phyloP scores from a whole-genome alignment of 1,284 basidiomycete genomes.

The Boletellus dicymbophilus region DNA sequence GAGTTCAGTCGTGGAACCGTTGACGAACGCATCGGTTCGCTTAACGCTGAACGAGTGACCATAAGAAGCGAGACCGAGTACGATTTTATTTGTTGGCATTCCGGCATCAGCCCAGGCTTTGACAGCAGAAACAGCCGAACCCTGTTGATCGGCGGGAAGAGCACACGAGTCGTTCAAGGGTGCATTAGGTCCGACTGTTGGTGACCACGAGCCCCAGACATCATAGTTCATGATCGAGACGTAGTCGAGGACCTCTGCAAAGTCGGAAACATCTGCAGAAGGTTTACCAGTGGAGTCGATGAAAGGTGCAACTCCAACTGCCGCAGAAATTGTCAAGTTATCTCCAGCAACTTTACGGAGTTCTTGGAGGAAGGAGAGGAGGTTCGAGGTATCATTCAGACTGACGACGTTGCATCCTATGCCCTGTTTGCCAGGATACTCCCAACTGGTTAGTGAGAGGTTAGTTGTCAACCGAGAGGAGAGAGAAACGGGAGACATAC shows the following conservation, averaged over 20 bases:
- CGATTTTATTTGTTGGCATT: constrained; percentile 62
- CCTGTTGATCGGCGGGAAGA: constrained; percentile 50
- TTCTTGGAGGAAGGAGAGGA: constrained; percentile 50
- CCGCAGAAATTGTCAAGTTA: constrained; percentile 58
- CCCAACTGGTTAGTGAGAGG: constrained; percentile 36
- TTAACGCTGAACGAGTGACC: constrained; percentile 47
- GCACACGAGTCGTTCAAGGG: constrained; percentile 66
- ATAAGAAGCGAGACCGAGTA: constrained; percentile 68
- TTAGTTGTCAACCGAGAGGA: constrained; percentile 2
- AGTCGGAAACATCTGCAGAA: constrained; percentile 50
- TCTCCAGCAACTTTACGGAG: constrained; percentile 42
- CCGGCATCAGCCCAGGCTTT: constrained; percentile 62
- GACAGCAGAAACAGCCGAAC: constrained; percentile 67
- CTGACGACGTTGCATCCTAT: constrained; percentile 47
- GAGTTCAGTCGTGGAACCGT: constrained; percentile 24
- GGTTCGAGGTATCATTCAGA: constrained; percentile 42
- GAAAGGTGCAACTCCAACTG: constrained; percentile 59
- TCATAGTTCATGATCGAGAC: constrained; percentile 79
- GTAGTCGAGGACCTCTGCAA: constrained; percentile 52
- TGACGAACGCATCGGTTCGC: constrained; percentile 29
- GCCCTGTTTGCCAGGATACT: constrained; percentile 51
- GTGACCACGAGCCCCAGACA: constrained; percentile 58
- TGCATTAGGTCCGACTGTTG: constrained; percentile 62
- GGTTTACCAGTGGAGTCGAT: constrained; percentile 51
- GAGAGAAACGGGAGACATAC: constrained; percentile 7